Conservation (phyloP, 345 rosid species). For the Eucalyptus guilfoylei region DNA sequence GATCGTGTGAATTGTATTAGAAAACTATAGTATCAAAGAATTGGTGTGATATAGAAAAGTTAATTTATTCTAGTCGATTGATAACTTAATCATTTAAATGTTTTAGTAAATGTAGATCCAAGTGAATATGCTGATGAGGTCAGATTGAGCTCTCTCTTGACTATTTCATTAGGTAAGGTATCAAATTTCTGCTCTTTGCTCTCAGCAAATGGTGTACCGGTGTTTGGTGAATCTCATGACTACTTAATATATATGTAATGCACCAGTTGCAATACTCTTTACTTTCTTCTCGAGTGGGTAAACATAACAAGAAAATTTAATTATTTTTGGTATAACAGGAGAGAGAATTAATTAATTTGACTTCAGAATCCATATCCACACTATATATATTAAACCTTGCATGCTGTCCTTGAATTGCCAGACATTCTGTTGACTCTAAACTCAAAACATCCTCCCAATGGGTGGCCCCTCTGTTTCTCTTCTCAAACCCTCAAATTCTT, state of each 20-base stretch:
- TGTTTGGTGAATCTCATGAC: not conserved
- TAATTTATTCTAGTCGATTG: accelerated
- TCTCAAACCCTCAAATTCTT: not conserved
- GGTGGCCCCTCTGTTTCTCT: not conserved
- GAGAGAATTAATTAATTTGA: not conserved
- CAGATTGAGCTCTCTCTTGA: not conserved
- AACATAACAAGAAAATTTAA: not conserved
- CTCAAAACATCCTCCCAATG: not conserved
- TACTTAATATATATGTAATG: not conserved
- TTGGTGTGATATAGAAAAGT: not conserved
- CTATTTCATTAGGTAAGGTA: not conserved
- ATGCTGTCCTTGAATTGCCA: not conserved
- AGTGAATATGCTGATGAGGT: not conserved
- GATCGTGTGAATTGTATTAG: not conserved
- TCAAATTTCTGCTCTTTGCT: not conserved
- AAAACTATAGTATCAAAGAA: not conserved
- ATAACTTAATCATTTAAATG: accelerated
- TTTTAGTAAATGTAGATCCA: not conserved
- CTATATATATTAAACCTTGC: not conserved
- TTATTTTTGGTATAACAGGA: not conserved
- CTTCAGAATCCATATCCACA: not conserved
- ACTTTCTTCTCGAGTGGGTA: not conserved
- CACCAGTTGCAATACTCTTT: not conserved
- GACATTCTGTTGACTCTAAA: not conserved
- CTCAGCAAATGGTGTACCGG: not conserved